Evolutionary conservation across 2,329 filamentous ascomycete genomes (phyloP), one percentile per base, ranked within the genome.

Genomic region (Neonectria neomacrospora): DNA sequence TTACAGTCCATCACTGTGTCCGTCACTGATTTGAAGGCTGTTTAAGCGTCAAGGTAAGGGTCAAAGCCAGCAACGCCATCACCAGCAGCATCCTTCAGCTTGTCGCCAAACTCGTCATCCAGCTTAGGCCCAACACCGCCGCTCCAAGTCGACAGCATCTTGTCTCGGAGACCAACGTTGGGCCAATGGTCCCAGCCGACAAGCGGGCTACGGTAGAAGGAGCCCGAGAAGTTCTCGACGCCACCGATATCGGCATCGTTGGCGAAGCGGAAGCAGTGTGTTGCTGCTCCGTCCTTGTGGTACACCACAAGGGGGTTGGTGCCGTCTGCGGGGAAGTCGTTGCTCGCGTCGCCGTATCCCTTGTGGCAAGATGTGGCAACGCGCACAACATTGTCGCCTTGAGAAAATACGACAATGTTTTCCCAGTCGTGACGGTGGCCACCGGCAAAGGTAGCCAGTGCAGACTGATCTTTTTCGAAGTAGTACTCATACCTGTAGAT

Each of bases 401-500:
- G 63, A 2, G 70, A 39, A 61, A 77, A 80, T 14, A 81, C 72
- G 1, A 81, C 73, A 9, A 74, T 70, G 63, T 76, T 77, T 67
- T 82, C 80, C 80, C 79, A 81, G 63, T 82, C 80, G 64, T 81
- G 78, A 0, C 76, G 73, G 51, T 82, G 80, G 26, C 78, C 78
- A 2, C 79, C 75, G 0, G 63, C 58, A 11, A 74, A 73, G 32
- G 68, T 67, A 0, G 77, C 79, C 0, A 61, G 47, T 2, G 71
- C 77, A 1, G 79, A 76, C 58, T 78, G 74, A 50, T 83, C 82
- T 67, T 83, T 83, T 51, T 82, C 81, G 56, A 80, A 77, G 67
- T 81, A 83, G 74, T 79, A 79, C 54, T 74, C 73, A 48, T 69
- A 70, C 67, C 67, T 69, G 16, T 20, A 3, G 3, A 14, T 7